Evolutionary conservation across 345 rosid genomes (phyloP).

Genomic region (Syzygium aromaticum): DNA sequence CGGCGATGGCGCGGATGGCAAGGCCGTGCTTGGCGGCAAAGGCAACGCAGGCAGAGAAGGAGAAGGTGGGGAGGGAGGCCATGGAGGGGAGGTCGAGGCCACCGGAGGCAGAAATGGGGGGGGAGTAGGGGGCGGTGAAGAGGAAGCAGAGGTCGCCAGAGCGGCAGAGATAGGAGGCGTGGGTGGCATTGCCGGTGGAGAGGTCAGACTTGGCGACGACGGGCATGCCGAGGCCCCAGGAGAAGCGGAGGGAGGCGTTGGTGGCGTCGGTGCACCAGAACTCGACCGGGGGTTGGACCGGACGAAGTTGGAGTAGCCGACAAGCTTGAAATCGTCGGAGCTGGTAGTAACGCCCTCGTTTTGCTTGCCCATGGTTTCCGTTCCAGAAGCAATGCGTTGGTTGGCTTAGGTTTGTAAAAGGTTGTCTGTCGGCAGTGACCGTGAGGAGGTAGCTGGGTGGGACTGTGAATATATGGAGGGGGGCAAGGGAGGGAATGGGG

Average conservation of each 20-base stretch:
- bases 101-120: conserved; percentile 27
- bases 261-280: conserved; percentile 91
- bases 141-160: conserved; percentile 75
- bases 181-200: conserved; percentile 79
- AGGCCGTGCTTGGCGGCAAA: conserved; percentile 65
- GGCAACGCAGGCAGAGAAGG: conserved; percentile 49
- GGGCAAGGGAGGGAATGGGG: neutral
- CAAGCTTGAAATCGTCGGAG: conserved; percentile 35
- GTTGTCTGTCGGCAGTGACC: neutral
- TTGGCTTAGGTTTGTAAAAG: neutral
- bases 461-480: neutral
- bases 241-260: conserved; percentile 69
- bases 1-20: conserved; percentile 52
- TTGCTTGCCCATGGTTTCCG: neutral
- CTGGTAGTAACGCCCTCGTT: neutral
- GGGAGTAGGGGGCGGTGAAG: conserved; percentile 55
- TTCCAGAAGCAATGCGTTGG: neutral
- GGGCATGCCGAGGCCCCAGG: conserved; percentile 90
- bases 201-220: conserved; percentile 76
- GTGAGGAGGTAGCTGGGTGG: neutral
- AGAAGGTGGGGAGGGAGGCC: conserved; percentile 41
- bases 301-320: conserved; percentile 58
- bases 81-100: conserved; percentile 29
- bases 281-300: conserved; percentile 57
- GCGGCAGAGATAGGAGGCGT: conserved; percentile 74